phyloP scores from a whole-genome alignment of 768 basidiomycete species.

The Galerina sulciceps region DNA sequence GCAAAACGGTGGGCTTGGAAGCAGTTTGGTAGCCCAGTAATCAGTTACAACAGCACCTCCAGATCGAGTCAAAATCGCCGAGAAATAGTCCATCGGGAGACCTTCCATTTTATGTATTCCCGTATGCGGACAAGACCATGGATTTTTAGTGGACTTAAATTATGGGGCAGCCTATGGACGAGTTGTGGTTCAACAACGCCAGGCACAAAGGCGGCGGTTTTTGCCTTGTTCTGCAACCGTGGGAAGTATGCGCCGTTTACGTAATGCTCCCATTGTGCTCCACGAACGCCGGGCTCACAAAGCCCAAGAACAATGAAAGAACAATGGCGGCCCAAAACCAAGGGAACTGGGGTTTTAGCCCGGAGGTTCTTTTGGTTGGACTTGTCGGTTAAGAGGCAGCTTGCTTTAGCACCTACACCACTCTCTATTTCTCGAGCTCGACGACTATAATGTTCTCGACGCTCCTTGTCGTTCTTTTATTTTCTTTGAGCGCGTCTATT shows the following conservation, averaged over 20 bases:
- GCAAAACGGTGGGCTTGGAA: no score
- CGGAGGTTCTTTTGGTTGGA: slow-evolving; percentile 1
- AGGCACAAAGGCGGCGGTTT: no score
- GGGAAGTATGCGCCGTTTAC: not conserved
- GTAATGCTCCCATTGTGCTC: not conserved
- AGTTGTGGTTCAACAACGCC: no score
- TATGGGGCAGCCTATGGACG: no score
- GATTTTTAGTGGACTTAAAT: no score
- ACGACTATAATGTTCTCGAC: slow-evolving; percentile 36
- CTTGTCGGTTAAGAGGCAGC: not conserved
- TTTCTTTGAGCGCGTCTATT: slow-evolving; percentile 36
- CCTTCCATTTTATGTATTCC: no score
- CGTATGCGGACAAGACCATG: no score
- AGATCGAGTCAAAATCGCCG: no score
- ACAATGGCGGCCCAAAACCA: slow-evolving; percentile 10
- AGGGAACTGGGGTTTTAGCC: slow-evolving; percentile 8
- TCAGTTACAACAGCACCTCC: no score
- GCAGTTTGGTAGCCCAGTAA: no score
- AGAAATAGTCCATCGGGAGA: no score
- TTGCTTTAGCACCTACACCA: slow-evolving; percentile 22
- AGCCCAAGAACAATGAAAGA: not conserved
- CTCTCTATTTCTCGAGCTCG: slow-evolving; percentile 19
- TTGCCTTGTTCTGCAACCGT: no score
- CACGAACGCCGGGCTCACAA: not conserved
- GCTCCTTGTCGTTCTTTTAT: slow-evolving; percentile 33